A percentile compares a stretch with the other conserved stretches of the same genome.
These are phyloP conservation scores for Nitzschia sp. DNA, from an alignment of 108 stramenopile species.

Conservation along the genomic window DNA sequence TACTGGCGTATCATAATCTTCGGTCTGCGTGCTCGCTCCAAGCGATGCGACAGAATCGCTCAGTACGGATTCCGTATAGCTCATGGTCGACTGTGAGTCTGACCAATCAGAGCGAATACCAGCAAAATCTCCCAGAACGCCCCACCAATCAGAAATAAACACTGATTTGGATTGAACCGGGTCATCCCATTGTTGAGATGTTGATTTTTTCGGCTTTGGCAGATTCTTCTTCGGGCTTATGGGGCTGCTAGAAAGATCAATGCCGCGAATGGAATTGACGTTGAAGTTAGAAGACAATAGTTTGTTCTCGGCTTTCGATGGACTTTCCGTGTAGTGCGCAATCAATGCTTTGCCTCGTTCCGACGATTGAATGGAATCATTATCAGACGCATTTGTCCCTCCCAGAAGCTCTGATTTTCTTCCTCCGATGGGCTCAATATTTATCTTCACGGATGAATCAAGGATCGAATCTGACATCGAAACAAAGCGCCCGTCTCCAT, in stretches of 20 bases:
- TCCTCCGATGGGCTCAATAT: not conserved
- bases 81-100: constrained; percentile 23
- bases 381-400: not conserved
- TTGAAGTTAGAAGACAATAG: not conserved
- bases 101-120: constrained; percentile 22
- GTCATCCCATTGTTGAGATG: not conserved
- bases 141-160: constrained; percentile 28
- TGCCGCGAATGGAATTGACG: too few relatives aligned
- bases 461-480: constrained; percentile 17
- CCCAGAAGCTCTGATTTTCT: not conserved
- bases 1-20: too few relatives aligned
- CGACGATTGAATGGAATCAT: not conserved
- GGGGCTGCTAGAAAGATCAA: too few relatives aligned
- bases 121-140: constrained; percentile 6
- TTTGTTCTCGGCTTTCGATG: not conserved
- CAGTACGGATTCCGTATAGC: constrained; percentile 9
- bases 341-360: not conserved
- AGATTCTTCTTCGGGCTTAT: not conserved
- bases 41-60: constrained; percentile 15
- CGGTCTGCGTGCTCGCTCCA: too few relatives aligned
- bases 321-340: not conserved
- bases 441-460: not conserved
- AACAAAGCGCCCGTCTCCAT: constrained; percentile 3
- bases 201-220: not conserved
- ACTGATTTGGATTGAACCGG: not conserved